Evolutionary conservation across 2,329 filamentous ascomycete genomes (phyloP).

Genomic region (Talaromyces pinophilus): DNA sequence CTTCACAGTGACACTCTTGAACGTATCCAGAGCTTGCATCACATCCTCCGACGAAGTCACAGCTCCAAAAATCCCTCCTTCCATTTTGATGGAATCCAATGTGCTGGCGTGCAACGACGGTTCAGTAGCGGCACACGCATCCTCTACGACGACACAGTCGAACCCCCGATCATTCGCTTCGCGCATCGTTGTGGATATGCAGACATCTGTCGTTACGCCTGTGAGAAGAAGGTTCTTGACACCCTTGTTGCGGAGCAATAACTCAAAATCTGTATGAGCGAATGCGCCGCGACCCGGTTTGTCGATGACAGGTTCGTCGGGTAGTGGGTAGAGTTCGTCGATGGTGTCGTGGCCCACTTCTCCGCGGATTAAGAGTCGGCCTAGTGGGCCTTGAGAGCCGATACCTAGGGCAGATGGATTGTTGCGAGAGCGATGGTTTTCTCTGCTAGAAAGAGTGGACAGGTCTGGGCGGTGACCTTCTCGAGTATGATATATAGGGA

Average conservation of each 20-base stretch:
- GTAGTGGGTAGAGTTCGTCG: slow-evolving; percentile 53
- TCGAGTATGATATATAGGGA: slow-evolving; percentile 49
- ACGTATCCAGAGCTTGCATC: slow-evolving; percentile 45
- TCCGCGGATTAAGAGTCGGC: slow-evolving; percentile 60
- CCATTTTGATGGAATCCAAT: slow-evolving; percentile 49
- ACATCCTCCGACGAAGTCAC: slow-evolving; percentile 43
- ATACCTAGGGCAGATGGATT: slow-evolving; percentile 56
- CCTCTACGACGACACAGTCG: slow-evolving; percentile 55
- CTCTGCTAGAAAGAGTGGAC: slow-evolving; percentile 58
- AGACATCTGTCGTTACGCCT: slow-evolving; percentile 59
- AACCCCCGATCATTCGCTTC: slow-evolving; percentile 59
- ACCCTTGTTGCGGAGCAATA: slow-evolving; percentile 52
- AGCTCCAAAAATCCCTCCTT: slow-evolving; percentile 50
- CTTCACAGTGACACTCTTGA: slow-evolving; percentile 45
- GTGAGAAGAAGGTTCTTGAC: slow-evolving; percentile 56
- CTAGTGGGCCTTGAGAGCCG: slow-evolving; percentile 55
- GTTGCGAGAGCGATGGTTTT: slow-evolving; percentile 55
- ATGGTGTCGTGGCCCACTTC: slow-evolving; percentile 61
- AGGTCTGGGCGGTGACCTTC: slow-evolving; percentile 56
- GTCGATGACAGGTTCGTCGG: slow-evolving; percentile 55
- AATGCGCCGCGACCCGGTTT: slow-evolving; percentile 59
- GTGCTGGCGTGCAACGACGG: slow-evolving; percentile 44
- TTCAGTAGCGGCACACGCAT: slow-evolving; percentile 50
- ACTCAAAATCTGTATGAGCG: slow-evolving; percentile 56
- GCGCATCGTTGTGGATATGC: slow-evolving; percentile 57